phyloP scores from a whole-genome alignment of 495 filamentous ascomycete genomes.

The Aspergillus diversus region DNA sequence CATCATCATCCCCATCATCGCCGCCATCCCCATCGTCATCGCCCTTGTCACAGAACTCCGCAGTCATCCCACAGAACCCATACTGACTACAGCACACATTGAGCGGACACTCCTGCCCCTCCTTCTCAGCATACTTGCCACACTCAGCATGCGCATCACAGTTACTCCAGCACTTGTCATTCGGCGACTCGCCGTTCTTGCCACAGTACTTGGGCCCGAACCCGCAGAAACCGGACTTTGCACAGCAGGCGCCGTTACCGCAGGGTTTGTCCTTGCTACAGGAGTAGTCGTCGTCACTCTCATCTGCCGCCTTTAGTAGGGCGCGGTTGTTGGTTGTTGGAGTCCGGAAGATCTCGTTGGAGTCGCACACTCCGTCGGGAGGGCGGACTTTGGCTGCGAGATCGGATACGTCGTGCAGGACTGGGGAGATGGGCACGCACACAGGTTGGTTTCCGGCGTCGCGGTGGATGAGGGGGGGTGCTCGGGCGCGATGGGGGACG shows the following conservation, averaged over 20 bases:
- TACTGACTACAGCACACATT: conserved; percentile 36
- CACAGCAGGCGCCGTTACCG: conserved; percentile 14
- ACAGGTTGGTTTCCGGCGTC: conserved; percentile 1
- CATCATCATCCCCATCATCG: conserved; percentile 12
- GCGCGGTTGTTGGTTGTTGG: neutral
- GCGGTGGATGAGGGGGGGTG: neutral
- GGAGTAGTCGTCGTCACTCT: conserved; percentile 1
- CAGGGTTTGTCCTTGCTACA: conserved; percentile 11
- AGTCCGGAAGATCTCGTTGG: conserved; percentile 4
- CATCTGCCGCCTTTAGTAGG: neutral
- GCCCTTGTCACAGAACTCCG: conserved; percentile 45
- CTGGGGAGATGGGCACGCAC: conserved; percentile 1
- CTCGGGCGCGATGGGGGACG: neutral
- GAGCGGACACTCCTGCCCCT: conserved; percentile 32
- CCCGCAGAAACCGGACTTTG: conserved; percentile 10
- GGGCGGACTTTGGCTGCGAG: conserved; percentile 7
- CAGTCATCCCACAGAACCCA: conserved; percentile 41
- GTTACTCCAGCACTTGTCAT: conserved; percentile 25
- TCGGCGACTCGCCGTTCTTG: conserved; percentile 9
- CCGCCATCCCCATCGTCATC: conserved; percentile 3
- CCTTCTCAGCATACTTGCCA: conserved; percentile 27
- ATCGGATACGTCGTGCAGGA: conserved; percentile 3
- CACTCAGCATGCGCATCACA: conserved; percentile 40
- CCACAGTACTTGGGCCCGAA: conserved; percentile 16
- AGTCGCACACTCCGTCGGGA: neutral